Conservation (phyloP, 192 early-diverging fungal genomes). For the Chytriomyces hyalinus region DNA sequence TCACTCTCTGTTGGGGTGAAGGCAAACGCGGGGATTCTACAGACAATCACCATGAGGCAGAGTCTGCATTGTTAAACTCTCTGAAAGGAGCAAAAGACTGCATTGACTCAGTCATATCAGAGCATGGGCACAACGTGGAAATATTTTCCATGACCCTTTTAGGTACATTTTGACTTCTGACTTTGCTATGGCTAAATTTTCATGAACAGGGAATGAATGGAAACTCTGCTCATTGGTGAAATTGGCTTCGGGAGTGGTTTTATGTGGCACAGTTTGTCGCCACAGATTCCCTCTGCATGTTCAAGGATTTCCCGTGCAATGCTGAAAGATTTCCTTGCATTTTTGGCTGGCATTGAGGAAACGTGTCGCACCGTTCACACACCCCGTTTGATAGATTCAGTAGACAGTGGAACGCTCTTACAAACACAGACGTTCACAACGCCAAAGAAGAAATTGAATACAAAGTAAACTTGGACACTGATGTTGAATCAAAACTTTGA, state of each 20-base stretch:
- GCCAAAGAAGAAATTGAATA: too few relatives aligned
- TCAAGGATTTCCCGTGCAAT: background rate
- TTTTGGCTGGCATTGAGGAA: too few relatives aligned
- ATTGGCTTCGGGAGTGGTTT: background rate
- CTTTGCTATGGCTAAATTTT: too few relatives aligned
- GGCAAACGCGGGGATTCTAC: background rate
- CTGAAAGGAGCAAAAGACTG: background rate
- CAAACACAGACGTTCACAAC: too few relatives aligned
- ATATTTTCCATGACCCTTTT: background rate
- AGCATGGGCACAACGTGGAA: background rate
- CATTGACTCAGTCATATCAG: background rate
- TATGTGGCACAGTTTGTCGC: background rate
- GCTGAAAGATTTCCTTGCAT: too few relatives aligned
- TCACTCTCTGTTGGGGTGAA: background rate
- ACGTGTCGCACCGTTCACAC: too few relatives aligned
- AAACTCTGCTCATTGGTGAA: background rate
- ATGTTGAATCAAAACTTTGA: too few relatives aligned
- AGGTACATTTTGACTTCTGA: background rate
- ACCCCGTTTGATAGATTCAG: too few relatives aligned
- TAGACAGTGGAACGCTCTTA: too few relatives aligned
- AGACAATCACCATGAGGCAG: background rate
- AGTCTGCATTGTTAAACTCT: background rate
- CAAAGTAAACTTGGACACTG: too few relatives aligned
- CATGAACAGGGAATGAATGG: background rate
- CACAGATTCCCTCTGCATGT: background rate